Conservation (phyloP, 805 yeast species). For the Pichia exigua region DNA sequence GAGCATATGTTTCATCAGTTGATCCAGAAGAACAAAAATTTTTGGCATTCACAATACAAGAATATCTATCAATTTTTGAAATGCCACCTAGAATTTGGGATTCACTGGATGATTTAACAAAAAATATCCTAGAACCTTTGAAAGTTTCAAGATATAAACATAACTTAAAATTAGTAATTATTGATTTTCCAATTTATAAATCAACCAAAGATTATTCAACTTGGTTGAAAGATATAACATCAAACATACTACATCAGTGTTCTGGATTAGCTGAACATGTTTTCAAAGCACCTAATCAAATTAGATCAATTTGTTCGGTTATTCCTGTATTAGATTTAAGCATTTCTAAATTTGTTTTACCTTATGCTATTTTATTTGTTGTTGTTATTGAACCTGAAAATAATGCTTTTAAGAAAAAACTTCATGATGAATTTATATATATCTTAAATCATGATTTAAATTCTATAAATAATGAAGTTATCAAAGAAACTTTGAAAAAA, state of each 20-base stretch:
- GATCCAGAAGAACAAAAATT: constrained; percentile 80
- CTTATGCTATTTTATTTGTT: constrained; percentile 64
- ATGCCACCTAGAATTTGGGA: constrained; percentile 38
- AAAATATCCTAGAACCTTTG: constrained; percentile 68
- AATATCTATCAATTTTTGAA: constrained; percentile 39
- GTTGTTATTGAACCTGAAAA: constrained; percentile 30
- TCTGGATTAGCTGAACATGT: constrained; percentile 15
- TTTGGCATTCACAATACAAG: constrained; percentile 85
- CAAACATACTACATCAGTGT: constrained; percentile 50
- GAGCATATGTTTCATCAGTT: constrained; percentile 82
- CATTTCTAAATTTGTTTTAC: constrained; percentile 63
- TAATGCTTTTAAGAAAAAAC: constrained; percentile 33
- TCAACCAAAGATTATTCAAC: constrained; percentile 45
- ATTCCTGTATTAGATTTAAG: constrained; percentile 42
- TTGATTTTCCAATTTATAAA: constrained; percentile 59
- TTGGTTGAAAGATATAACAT: constrained; percentile 69
- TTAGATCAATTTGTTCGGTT: constrained; percentile 1
- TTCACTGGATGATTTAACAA: constrained; percentile 54
- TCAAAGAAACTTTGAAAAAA: constrained; percentile 48
- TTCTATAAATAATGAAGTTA: constrained; percentile 40
- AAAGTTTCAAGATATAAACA: constrained; percentile 58
- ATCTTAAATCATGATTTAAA: constrained; percentile 46
- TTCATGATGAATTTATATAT: constrained; percentile 51
- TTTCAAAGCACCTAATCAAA: background rate
- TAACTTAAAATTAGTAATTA: constrained; percentile 36